Conservation (phyloP, 2,329 filamentous ascomycete species). For the Raffaelea albimanens region DNA sequence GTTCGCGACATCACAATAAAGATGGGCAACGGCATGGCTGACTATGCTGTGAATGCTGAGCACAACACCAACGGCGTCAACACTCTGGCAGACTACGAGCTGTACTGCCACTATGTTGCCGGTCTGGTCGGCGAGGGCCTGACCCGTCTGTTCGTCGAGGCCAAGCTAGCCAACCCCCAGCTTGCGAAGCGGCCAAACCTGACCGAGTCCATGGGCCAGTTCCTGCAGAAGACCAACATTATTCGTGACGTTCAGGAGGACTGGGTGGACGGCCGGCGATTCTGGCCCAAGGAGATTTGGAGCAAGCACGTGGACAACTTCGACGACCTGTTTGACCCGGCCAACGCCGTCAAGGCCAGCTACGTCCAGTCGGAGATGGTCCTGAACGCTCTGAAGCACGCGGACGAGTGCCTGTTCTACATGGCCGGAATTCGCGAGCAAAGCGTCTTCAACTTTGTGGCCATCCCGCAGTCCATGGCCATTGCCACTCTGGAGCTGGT, state of each 20-base stretch:
- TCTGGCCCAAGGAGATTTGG: conserved; percentile 97
- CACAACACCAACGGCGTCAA: conserved; percentile 71
- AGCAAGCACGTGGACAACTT: conserved; percentile 86
- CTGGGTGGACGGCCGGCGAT: conserved; percentile 74
- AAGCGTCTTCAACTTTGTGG: conserved; percentile 97
- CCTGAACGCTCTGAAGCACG: conserved; percentile 75
- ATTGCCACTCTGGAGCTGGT: conserved; percentile 88
- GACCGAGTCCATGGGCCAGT: conserved; percentile 93
- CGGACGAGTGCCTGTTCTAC: conserved; percentile 94
- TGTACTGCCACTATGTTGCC: conserved; percentile 98
- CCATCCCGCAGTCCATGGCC: conserved; percentile 94
- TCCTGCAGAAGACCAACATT: conserved; percentile 97
- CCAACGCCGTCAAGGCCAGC: conserved; percentile 67
- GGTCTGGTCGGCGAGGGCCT: conserved; percentile 93
- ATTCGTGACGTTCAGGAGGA: conserved; percentile 94
- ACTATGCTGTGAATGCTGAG: conserved; percentile 80
- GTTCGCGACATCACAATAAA: conserved; percentile 87
- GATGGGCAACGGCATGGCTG: conserved; percentile 99
- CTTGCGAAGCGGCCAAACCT: conserved; percentile 70
- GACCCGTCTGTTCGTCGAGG: conserved; percentile 82
- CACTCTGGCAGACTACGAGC: conserved; percentile 81
- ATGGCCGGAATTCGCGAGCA: conserved; percentile 91
- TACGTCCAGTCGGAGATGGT: conserved; percentile 92
- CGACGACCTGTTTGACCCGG: conserved; percentile 78
- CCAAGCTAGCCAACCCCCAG: conserved; percentile 75